phyloP scores from a whole-genome alignment of 116 monocot genomes.

The Papilionanthe hybrid region DNA sequence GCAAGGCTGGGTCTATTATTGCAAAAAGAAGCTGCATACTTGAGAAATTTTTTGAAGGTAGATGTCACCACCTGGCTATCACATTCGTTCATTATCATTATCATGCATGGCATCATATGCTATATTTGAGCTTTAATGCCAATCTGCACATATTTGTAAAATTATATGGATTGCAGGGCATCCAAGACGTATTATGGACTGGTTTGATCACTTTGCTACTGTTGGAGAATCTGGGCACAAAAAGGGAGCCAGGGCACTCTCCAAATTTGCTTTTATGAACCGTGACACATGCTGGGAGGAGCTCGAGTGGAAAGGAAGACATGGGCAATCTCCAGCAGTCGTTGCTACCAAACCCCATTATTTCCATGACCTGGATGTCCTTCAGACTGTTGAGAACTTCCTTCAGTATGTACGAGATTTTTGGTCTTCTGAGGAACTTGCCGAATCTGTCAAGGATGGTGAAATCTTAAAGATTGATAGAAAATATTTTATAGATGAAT shows the following conservation, averaged over 20 bases:
- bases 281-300: constrained; percentile 94
- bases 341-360: constrained; percentile 99
- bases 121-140: neutral
- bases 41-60: constrained; percentile 84
- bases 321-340: constrained; percentile 93
- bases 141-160: neutral
- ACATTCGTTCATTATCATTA: neutral
- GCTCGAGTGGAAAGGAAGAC: constrained; percentile 93
- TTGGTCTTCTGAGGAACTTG: constrained; percentile 90
- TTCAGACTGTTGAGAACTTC: constrained; percentile 80
- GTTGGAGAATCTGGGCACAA: constrained; percentile 71
- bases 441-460: constrained; percentile 83
- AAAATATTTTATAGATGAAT: constrained; percentile 72
- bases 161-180: constrained; percentile 47
- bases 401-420: constrained; percentile 92
- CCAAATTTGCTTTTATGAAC: constrained; percentile 86
- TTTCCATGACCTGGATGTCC: constrained; percentile 78
- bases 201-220: constrained; percentile 87
- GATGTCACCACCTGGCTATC: neutral
- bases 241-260: constrained; percentile 74
- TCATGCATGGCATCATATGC: constrained; percentile 1
- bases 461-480: constrained; percentile 67
- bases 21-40: constrained; percentile 58
- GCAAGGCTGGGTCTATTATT: constrained; percentile 50
- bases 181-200: constrained; percentile 59